phyloP scores from a whole-genome alignment of 2,329 filamentous ascomycete species.

The Pseudonectria buxi region DNA sequence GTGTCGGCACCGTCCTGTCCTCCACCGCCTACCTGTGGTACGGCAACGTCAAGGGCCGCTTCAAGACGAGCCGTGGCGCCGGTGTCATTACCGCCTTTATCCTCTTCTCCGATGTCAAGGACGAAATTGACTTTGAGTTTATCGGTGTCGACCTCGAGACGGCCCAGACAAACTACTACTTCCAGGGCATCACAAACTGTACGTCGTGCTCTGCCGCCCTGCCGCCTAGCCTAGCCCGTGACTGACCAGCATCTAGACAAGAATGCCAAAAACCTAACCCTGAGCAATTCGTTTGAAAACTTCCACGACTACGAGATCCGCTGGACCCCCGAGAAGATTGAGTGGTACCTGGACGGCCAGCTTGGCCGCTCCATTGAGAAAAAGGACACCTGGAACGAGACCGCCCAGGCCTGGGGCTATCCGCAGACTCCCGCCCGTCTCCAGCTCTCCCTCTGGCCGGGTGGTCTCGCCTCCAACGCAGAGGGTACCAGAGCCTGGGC shows the following conservation, averaged over 20 bases:
- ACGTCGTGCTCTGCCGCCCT: conserved; percentile 32
- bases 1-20: conserved; percentile 80
- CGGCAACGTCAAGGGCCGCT: conserved; percentile 76
- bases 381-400: conserved; percentile 78
- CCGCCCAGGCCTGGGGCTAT: conserved; percentile 73
- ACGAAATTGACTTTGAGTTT: conserved; percentile 97
- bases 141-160: conserved; percentile 70
- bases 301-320: conserved; percentile 89
- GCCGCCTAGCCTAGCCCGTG: conserved; percentile 1
- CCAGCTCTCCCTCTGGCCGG: conserved; percentile 94
- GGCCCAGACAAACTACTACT: conserved; percentile 95
- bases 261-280: conserved; percentile 65
- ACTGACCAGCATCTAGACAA: conserved; percentile 47
- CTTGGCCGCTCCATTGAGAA: conserved; percentile 68
- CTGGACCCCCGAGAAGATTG: conserved; percentile 81
- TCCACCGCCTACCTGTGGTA: conserved; percentile 92
- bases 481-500: conserved; percentile 87
- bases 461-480: conserved; percentile 70
- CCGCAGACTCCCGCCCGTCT: conserved; percentile 88
- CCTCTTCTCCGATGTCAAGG: conserved; percentile 88
- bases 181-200: conserved; percentile 89
- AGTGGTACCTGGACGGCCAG: conserved; percentile 81
- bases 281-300: conserved; percentile 65
- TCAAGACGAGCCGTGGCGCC: conserved; percentile 76
- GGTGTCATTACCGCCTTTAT: conserved; percentile 99